Evolutionary conservation across 371 early-diverging fungal genomes (phyloP), one percentile per base, ranked within the genome.

Genomic region (Rhizopus stolonifer): DNA sequence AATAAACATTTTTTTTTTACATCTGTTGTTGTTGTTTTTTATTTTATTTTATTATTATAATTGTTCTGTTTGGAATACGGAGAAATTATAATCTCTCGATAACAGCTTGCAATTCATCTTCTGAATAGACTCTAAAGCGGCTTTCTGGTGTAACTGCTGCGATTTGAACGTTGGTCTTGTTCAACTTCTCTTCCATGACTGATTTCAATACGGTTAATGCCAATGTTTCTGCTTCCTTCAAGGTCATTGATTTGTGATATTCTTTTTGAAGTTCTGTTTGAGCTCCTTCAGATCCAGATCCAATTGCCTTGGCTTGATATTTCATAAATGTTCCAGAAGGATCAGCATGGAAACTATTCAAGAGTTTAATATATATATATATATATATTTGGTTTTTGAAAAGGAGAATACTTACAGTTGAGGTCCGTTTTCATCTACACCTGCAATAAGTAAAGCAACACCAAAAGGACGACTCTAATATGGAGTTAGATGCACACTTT

Each of bases 101-200:
- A 42, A 87, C 81, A 31, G 58, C 48, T 64, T 85, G 83, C 57
- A 91, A 79, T 65, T 91, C 82, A 9, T 82, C 85, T 61, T 90
- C 87, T 19, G 79, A 57, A 67, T 90, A 85, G 52, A 95, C 80
- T 54, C 72, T 82, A 74, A 87, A 97, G 14, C 90, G 89, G 1
- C 70, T 62, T 29, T 86, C 83, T 50, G 80, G 66, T 33, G 95
- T 93, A n/a, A 98, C 93, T 23, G 92, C 83, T 13, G 96, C 96
- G 29, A 99, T 76, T 77, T 99, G 96, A 17, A 99, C 94, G 69
- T 99, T 99, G 7, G 88, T 81, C 51, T 89, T 83, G 69, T 80
- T 95, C 40, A 99, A 84, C 80, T 98, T 98, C 70, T 99, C 99
- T 76, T 99, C 99, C 99, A 99, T 99, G 22, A 99, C 99, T 60